Percentiles rank a stretch among this genome's conserved stretches.
Evolutionary conservation across 2,329 filamentous ascomycete genomes (phyloP).

Genomic region (Colletotrichum theobromicola): DNA sequence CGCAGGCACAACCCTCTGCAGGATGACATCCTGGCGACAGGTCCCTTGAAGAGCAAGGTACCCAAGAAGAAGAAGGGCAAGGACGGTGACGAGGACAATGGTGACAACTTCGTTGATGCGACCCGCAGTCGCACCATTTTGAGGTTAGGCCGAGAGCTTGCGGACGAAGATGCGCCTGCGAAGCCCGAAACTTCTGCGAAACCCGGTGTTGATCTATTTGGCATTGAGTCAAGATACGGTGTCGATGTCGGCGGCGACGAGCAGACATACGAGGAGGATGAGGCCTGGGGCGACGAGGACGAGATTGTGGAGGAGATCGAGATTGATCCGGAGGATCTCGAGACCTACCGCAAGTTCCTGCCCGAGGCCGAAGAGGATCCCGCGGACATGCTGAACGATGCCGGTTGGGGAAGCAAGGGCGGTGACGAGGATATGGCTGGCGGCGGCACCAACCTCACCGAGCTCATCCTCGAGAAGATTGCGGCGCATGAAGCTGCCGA

Average conservation of each 20-base stretch:
- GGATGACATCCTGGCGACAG: conserved; percentile 79
- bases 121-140: conserved; percentile 89
- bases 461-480: conserved; percentile 94
- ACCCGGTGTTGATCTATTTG: conserved; percentile 66
- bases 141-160: conserved; percentile 85
- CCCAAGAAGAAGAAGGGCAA: conserved; percentile 75
- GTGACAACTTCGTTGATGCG: conserved; percentile 80
- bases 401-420: conserved; percentile 59
- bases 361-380: conserved; percentile 75
- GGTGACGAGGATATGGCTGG: conserved; percentile 46
- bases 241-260: conserved; percentile 56
- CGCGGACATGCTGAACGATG: conserved; percentile 61
- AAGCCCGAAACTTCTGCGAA: conserved; percentile 44
- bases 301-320: conserved; percentile 76
- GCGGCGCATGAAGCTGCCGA: conserved; percentile 83
- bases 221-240: conserved; percentile 78
- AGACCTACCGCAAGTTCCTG: conserved; percentile 90
- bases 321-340: conserved; percentile 86
- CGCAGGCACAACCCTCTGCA: conserved; percentile 90
- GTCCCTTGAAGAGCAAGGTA: conserved; percentile 74
- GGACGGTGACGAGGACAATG: conserved; percentile 63
- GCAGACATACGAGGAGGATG: conserved; percentile 57
- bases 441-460: conserved; percentile 79
- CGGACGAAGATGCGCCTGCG: conserved; percentile 72
- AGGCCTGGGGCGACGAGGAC: conserved; percentile 82